Base-by-base conservation (phyloP, 495 filamentous ascomycete species). In the Apodospora peruviana region DNA sequence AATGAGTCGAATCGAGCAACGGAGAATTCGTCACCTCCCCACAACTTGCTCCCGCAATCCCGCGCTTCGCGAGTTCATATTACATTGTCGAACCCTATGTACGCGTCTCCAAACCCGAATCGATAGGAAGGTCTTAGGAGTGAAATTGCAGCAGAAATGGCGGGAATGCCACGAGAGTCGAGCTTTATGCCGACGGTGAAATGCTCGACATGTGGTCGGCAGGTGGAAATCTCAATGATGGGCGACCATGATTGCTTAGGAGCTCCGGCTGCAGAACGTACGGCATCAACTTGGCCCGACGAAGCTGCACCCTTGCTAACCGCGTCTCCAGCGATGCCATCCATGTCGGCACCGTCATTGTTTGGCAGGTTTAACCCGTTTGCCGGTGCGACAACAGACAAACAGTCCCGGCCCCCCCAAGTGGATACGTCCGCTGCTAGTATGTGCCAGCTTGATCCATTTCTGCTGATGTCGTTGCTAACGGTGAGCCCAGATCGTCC, bases 211-310 rank as follows among this genome's bases (percentile, higher is more conserved):
- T 98, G 93, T 62, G 83, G 82, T 40, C 69, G 72, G 27, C 81
- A 93, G 62, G 89, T 97, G 51, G 87, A 91, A 60, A 96, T 98
- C 55, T 84, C 86, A 8, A 68, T 81, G 58, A 88, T 98, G 88
- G 93, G 90, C 36, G 91, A 98, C 56, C 93, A 98, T 77, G 65
- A 86, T 48, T 95, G 88, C 66, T 64, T 70, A 37, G 58, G 58
- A 44, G 48, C 57, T 14, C 43, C 62, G n/a, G 47, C 61, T 25
- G 45, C 61, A 50, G 67, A 73, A 45, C 58, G 71, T 72, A 69
- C 45, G 72, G 21, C 18, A 9, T 19, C 22, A 16, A 7, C 18
- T 16, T 5, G 16, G 22, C 21, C 18, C 2, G 14, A 41, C 1
- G 1, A 19, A 21, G 7, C 19, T 14, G 14, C 24, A 9, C 21